These are phyloP conservation scores for Schizophyllum commune DNA, from an alignment of 1,284 basidiomycete species.

Conservation along the genomic window DNA sequence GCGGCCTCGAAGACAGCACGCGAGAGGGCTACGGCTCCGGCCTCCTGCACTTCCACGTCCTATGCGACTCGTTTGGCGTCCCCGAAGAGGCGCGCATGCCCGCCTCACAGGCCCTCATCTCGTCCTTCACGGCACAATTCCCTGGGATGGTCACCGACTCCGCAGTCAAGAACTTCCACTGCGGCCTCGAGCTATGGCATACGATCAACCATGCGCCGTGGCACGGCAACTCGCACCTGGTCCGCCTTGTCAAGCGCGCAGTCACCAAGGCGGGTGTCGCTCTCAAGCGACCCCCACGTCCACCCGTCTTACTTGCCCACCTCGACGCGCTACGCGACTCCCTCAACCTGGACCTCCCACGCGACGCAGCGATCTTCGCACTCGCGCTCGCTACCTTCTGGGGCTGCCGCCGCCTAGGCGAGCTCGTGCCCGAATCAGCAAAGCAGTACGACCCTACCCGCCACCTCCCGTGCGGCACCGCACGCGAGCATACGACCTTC, in stretches of 20 bases:
- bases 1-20: not conserved
- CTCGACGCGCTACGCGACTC: conserved; percentile 9
- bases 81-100: conserved; percentile 10
- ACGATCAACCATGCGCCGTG: conserved; percentile 18
- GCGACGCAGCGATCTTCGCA: conserved; percentile 19
- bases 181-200: conserved; percentile 22
- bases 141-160: conserved; percentile 12
- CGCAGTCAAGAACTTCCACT: conserved; percentile 17
- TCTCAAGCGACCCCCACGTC: conserved; percentile 8
- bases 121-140: conserved; percentile 8
- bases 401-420: conserved; percentile 20
- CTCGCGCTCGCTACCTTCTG: conserved; percentile 18
- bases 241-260: conserved; percentile 11
- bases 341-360: conserved; percentile 12
- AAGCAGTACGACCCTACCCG: conserved; percentile 10
- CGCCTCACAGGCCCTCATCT: conserved; percentile 8
- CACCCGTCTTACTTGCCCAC: conserved; percentile 19
- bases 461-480: conserved; percentile 11
- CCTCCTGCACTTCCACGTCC: conserved; percentile 10
- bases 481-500: not conserved
- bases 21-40: conserved; percentile 8
- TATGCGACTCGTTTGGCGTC: conserved; percentile 5
- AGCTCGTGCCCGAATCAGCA: conserved; percentile 14
- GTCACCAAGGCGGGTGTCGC: conserved; percentile 14
- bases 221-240: conserved; percentile 17